Conservation (phyloP, 106 monocot species). For the Hemerocallis citrina region DNA sequence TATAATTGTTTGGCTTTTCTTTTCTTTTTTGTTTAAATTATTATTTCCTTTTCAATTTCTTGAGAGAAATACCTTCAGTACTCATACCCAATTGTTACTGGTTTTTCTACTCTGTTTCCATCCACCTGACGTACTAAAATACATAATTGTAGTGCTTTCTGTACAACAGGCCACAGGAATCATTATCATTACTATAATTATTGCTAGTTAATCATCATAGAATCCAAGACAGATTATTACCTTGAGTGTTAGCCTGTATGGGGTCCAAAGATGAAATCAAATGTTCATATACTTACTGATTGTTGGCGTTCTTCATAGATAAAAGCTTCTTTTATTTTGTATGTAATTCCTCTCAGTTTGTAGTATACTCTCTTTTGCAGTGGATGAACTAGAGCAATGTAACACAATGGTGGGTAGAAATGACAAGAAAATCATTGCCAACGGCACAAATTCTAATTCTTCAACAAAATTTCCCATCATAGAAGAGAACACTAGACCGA, state of each 20-base stretch:
- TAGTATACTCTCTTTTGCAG: constrained; percentile 19
- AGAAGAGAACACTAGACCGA: constrained; percentile 16
- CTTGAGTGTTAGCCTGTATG: not conserved
- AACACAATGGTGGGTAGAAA: constrained; percentile 53
- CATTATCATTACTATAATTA: no score
- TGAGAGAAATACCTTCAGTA: no score
- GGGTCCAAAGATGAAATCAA: constrained; percentile 1
- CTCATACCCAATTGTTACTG: no score
- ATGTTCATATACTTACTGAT: not conserved
- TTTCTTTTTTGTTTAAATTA: no score
- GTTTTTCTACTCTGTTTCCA: no score
- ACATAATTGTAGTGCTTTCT: no score
- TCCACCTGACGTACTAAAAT: no score
- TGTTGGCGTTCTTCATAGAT: not conserved
- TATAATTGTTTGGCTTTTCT: no score
- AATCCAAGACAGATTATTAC: no score
- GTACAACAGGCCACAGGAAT: no score
- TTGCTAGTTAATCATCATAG: no score
- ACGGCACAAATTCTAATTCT: constrained; percentile 23
- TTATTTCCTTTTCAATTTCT: no score
- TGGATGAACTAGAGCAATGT: constrained; percentile 79
- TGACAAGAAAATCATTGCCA: constrained; percentile 20
- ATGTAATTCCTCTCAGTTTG: not conserved
- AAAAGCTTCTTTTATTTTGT: not conserved
- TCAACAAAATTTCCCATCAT: constrained; percentile 9